These are phyloP conservation scores for Rhazya stricta DNA, from an alignment of 257 asterid genomes.

Conservation along the genomic window DNA sequence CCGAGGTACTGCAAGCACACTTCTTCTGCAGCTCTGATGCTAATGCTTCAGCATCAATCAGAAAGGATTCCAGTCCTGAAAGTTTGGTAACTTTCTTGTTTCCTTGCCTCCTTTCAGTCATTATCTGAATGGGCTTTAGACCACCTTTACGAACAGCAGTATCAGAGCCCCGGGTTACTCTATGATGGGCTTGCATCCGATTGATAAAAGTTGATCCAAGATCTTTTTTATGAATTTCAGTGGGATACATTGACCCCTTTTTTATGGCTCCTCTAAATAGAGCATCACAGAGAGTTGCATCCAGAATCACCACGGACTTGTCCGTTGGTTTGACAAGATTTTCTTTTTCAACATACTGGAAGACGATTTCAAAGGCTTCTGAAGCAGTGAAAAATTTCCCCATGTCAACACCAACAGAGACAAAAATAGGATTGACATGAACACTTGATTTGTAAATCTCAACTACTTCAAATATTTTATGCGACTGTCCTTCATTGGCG, in stretches of 20 bases:
- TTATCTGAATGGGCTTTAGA: slow-evolving; percentile 71
- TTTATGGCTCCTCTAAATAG: slow-evolving; percentile 87
- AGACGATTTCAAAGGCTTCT: slow-evolving; percentile 74
- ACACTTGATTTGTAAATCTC: slow-evolving; percentile 83
- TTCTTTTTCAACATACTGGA: slow-evolving; percentile 76
- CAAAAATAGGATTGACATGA: slow-evolving; percentile 75
- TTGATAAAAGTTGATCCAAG: slow-evolving; percentile 58
- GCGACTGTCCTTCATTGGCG: slow-evolving; percentile 40
- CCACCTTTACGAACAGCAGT: slow-evolving; percentile 76
- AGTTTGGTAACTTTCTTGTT: slow-evolving; percentile 86
- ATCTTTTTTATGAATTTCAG: slow-evolving; percentile 87
- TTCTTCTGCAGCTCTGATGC: slow-evolving; percentile 98
- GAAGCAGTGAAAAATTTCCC: slow-evolving; percentile 61
- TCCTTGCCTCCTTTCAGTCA: slow-evolving; percentile 95
- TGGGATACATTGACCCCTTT: slow-evolving; percentile 80
- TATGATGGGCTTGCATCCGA: slow-evolving; percentile 87
- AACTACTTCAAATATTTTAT: slow-evolving; percentile 50
- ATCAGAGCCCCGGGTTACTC: slow-evolving; percentile 64
- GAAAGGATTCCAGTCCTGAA: slow-evolving; percentile 87
- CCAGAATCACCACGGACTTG: slow-evolving; percentile 64
- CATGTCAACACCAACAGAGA: slow-evolving; percentile 64
- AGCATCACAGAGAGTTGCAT: slow-evolving; percentile 82
- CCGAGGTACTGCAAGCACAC: slow-evolving; percentile 90
- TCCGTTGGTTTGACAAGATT: slow-evolving; percentile 66
- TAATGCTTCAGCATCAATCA: slow-evolving; percentile 73